These are phyloP conservation scores for Ophiostoma pallidulum DNA, from an alignment of 2,329 filamentous ascomycete genomes.

Conservation along the genomic window DNA sequence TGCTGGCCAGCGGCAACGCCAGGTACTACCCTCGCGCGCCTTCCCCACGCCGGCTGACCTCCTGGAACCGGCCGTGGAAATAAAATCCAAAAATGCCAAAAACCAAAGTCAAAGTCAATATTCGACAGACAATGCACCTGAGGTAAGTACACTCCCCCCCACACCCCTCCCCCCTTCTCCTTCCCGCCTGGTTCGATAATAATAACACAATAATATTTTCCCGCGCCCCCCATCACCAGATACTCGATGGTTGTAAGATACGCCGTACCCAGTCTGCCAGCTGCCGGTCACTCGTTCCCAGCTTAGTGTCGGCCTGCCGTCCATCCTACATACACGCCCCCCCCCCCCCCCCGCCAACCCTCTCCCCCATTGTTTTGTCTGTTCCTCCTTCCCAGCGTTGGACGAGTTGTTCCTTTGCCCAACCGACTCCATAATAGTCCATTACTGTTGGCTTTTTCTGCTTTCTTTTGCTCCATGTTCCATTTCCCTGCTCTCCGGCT, in stretches of 20 bases:
- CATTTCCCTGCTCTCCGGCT: not conserved
- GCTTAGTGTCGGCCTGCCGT: constrained; percentile 6
- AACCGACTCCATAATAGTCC: not conserved
- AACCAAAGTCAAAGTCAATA: not conserved
- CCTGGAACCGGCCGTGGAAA: constrained; percentile 7
- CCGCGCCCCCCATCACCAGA: no score
- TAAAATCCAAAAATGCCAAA: not conserved
- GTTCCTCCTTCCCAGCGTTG: not conserved
- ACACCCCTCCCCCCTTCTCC: not conserved
- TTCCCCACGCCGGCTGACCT: constrained; percentile 10
- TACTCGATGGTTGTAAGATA: no score
- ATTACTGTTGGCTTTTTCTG: not conserved
- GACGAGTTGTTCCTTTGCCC: not conserved
- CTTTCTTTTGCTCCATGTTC: not conserved
- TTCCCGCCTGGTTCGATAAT: constrained; percentile 1
- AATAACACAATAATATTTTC: not conserved
- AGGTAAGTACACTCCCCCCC: not conserved
- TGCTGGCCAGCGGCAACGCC: not conserved
- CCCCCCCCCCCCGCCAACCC: not conserved
- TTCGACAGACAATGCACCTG: not conserved
- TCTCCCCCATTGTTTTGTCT: not conserved
- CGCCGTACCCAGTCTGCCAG: no score
- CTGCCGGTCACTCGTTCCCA: constrained; percentile 1
- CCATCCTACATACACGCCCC: constrained; percentile 3
- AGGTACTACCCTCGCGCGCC: not conserved